Evolutionary conservation across 352 stramenopile genomes (phyloP), one percentile per base, ranked within the genome.

Genomic region (Pythium aristosporum): DNA sequence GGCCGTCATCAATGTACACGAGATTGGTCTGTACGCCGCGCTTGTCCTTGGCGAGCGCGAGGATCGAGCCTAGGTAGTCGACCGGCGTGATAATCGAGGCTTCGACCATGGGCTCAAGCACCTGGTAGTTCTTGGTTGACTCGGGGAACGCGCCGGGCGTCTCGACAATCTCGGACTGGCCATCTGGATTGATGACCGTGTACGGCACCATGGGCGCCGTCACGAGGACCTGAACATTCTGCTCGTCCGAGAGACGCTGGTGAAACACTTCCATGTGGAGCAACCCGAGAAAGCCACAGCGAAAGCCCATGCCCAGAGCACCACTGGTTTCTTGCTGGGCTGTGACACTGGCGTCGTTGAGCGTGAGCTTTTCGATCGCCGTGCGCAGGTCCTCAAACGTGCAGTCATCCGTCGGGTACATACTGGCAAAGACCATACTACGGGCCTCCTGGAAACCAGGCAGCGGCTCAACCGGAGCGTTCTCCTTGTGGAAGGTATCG

Each of bases 241-340:
- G 98, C 73, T 99, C 98, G 71, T 99, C 96, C 47, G 87, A 82
- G 5, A 99, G 84, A 4, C 98, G 85, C 79, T 99, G 96, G 54
- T 98, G 92, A 73, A 99, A 99, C 25, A 96, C 97, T 73, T 99
- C 97, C 79, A 99, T 98, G 78, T 99, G 97, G 23, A 99, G 64
- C 15, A 99, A 72, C 0, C 97, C 97, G 46, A 99, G 84, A 75
- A 99, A 99, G 0, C 98, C 97, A 56, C 97, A 98, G 20, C 97
- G 87, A 46, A 99, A 96, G 18, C 97, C 98, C 75, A 98, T 96
- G 47, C 97, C 97, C 13, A 99, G 75, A 1, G 85, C 88, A 25
- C 82, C 93, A 88, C 68, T 98, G 7, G 85, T 98, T 79, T 99
- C 98, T 23, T 97, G 92, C 69, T 98, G 93, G 51, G 97, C 96